phyloP scores from a whole-genome alignment of 2,329 filamentous ascomycete genomes.

The Pestalotiopsis sp. region DNA sequence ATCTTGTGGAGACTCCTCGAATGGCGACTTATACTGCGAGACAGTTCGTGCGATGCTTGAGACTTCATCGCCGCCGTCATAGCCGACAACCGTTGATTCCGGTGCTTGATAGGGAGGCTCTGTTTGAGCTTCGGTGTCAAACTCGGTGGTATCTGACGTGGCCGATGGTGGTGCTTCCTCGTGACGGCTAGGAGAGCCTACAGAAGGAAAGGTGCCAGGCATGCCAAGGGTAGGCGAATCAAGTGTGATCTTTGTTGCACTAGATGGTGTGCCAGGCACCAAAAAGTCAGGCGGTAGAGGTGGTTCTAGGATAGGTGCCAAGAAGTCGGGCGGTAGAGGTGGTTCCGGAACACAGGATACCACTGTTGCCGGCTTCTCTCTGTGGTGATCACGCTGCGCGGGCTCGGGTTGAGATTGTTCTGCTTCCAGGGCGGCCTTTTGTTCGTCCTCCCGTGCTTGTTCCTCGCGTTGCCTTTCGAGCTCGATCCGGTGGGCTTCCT shows the following conservation, averaged over 20 bases:
- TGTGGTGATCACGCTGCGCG: neutral
- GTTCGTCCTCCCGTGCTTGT: neutral
- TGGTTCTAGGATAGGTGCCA: slow-evolving; percentile 47
- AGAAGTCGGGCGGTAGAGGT: neutral
- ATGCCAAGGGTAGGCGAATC: slow-evolving; percentile 71
- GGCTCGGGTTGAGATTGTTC: neutral
- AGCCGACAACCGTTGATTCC: slow-evolving; percentile 10
- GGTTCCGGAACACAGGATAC: neutral
- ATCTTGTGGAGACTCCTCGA: slow-evolving; percentile 42
- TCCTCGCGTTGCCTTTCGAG: slow-evolving; percentile 17
- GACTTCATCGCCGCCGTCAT: slow-evolving; percentile 22
- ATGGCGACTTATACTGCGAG: slow-evolving; percentile 53
- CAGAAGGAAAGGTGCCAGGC: slow-evolving; percentile 61
- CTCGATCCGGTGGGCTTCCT: slow-evolving; percentile 25
- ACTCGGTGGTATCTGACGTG: slow-evolving; percentile 66
- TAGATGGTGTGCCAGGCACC: neutral
- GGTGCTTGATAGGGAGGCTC: slow-evolving; percentile 45
- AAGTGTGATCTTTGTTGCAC: neutral
- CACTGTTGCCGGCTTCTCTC: neutral
- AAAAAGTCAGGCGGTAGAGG: slow-evolving; percentile 37
- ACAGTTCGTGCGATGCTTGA: slow-evolving; percentile 29
- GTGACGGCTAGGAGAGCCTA: slow-evolving; percentile 37
- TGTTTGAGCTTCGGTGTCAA: slow-evolving; percentile 73
- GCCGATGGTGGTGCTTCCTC: slow-evolving; percentile 60
- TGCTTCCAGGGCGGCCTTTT: neutral